Evolutionary conservation across 805 yeast genomes (phyloP), one percentile per base, ranked within the genome.

Genomic region (Priceomyces fermenticarens): DNA sequence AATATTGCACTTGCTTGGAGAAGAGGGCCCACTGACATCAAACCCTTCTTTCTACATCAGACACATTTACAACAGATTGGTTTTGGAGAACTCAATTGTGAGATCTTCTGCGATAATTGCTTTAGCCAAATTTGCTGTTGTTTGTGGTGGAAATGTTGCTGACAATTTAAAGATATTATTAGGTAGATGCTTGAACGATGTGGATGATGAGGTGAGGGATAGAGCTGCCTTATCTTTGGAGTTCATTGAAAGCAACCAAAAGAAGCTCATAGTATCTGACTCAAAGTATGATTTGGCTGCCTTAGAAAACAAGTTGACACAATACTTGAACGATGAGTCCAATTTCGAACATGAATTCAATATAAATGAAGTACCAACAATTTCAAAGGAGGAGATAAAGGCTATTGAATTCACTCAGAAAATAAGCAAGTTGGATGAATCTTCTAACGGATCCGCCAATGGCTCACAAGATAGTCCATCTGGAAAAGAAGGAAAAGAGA

Each of bases 151-250:
- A 11, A 72, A 75, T 20, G 78, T 90, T 46, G 70, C 77, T 40
- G 73, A 75, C 47, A 84, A 89, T 40, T 85, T 91, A 52, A 75
- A 75, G 51, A 84, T 85, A 45, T 74, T 93, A 53, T 76, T 93
- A 52, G 74, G 75, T 45, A 82, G 97, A 68, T 88, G 96, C 51
- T 77, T 89, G 49, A 85, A 78, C 49, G 99, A 91, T 63, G 78
- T 74, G 34, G 97, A 91, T 62, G 99, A 91, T 65, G 99, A 91
- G 67, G 99, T 93, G 27, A 88, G 99, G 72, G 99, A 91, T 62
- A 83, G 99, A 62, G 97, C 99, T 8, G 85, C 95, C 2, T 72
- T 91, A 52, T 83, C 96, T 2, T 74, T 91, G 57, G 76, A 80
- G 48, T 78, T 89, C 46, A 75, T 87, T 46, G 54, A 57, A 14